Evolutionary conservation across 2,329 filamentous ascomycete species (phyloP).

Genomic region (Fusarium verrucosum): DNA sequence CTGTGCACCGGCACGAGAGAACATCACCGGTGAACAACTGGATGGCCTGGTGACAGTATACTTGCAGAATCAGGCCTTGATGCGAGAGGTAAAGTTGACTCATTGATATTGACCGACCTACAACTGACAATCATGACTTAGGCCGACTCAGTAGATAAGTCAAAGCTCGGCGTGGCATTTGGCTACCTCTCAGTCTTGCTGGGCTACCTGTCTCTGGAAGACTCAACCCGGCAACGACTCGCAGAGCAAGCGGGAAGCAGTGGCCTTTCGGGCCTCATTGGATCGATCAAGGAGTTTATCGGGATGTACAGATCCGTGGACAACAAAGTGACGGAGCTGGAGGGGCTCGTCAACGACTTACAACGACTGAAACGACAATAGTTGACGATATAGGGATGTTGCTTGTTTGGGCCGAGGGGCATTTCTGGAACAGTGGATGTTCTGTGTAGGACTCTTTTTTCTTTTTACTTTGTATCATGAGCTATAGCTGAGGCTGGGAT

Average conservation of each 20-base stretch:
- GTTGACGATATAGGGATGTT: conserved; percentile 15
- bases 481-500: not conserved
- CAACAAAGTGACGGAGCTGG: conserved; percentile 53
- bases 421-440: conserved; percentile 12
- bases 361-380: conserved; percentile 36
- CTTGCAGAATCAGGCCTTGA: conserved; percentile 70
- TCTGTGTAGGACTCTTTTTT: conserved; percentile 5
- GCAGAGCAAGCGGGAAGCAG: conserved; percentile 53
- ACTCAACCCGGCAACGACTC: conserved; percentile 56
- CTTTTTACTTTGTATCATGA: conserved; percentile 21
- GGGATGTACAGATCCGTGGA: conserved; percentile 61
- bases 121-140: conserved; percentile 46
- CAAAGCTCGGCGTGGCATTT: conserved; percentile 81
- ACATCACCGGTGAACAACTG: conserved; percentile 55
- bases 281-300: conserved; percentile 65
- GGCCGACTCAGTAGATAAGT: conserved; percentile 78
- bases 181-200: conserved; percentile 88
- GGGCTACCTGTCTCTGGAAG: conserved; percentile 76
- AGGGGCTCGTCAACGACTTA: conserved; percentile 52
- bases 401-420: conserved; percentile 1
- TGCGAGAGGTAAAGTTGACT: conserved; percentile 70
- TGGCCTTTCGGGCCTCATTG: conserved; percentile 57
- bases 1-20: conserved; percentile 67
- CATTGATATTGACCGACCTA: not conserved
- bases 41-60: conserved; percentile 72